phyloP scores from a whole-genome alignment of 164 flowering plant genomes.

The Macadamia integrifolia region DNA sequence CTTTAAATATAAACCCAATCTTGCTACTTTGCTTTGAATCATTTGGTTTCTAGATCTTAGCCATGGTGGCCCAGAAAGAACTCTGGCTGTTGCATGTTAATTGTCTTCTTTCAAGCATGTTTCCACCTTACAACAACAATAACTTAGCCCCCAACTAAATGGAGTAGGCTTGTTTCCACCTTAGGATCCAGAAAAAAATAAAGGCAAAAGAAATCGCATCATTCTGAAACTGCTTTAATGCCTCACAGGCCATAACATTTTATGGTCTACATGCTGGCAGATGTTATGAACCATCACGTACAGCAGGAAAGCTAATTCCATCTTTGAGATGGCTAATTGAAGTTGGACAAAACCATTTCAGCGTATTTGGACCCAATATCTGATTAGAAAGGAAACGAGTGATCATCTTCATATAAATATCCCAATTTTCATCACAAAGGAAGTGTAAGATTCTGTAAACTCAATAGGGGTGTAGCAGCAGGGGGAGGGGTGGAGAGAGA shows the following conservation, averaged over 20 bases:
- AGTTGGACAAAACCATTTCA: slow-evolving; percentile 73
- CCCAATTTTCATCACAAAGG: background rate
- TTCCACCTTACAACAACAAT: background rate
- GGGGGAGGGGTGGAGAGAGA: slow-evolving; percentile 11
- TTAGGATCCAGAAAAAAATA: background rate
- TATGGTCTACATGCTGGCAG: background rate
- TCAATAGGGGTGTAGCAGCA: background rate
- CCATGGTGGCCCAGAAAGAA: background rate
- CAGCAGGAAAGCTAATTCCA: slow-evolving; percentile 49
- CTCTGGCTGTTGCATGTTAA: background rate
- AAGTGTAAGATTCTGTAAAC: background rate
- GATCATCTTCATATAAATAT: background rate
- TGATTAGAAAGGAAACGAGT: slow-evolving; percentile 17
- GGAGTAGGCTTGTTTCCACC: background rate
- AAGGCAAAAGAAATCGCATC: background rate
- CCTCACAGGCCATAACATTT: background rate
- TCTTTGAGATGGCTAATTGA: slow-evolving; percentile 54
- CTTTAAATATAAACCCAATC: background rate
- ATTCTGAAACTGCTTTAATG: background rate
- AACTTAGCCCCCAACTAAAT: too few relatives aligned
- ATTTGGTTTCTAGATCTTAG: too few relatives aligned
- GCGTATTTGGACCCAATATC: slow-evolving; percentile 66
- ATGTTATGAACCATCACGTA: slow-evolving; percentile 27
- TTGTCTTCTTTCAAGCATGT: background rate
- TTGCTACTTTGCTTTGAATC: background rate